phyloP scores from a whole-genome alignment of 2,329 filamentous ascomycete genomes.

The Phialophora chinensis region DNA sequence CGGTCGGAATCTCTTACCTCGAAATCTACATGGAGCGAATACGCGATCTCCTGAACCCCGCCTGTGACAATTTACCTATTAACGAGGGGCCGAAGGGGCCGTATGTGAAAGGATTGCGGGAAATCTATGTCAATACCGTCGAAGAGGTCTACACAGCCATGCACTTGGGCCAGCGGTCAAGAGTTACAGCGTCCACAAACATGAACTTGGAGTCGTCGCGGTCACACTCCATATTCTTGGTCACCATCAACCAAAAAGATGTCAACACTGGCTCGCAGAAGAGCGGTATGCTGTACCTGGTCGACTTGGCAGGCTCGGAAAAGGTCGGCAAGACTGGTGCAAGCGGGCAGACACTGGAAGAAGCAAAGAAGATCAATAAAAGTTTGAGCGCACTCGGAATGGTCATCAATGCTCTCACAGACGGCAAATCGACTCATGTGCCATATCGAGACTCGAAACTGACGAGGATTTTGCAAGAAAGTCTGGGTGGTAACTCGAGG shows the following conservation, averaged over 20 bases:
- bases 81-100: constrained; percentile 97
- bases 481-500: constrained; percentile 92
- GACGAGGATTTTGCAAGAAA: constrained; percentile 96
- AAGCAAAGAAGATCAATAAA: constrained; percentile 99
- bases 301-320: constrained; percentile 97
- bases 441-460: constrained; percentile 98
- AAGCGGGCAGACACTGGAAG: constrained; percentile 94
- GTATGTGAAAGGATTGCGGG: constrained; percentile 92
- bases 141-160: constrained; percentile 97
- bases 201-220: constrained; percentile 99
- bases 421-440: constrained; percentile 94
- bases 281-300: constrained; percentile 94
- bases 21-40: constrained; percentile 99
- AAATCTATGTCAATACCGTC: constrained; percentile 94
- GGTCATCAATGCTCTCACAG: constrained; percentile 97
- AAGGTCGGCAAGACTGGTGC: constrained; percentile 99
- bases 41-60: constrained; percentile 86
- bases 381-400: constrained; percentile 96
- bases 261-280: constrained; percentile 94
- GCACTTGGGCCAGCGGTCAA: constrained; percentile 84
- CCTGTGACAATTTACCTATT: constrained; percentile 95
- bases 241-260: constrained; percentile 97
- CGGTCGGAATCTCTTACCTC: constrained; percentile 98
- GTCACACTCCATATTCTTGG: constrained; percentile 97
- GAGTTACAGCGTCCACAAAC: constrained; percentile 94